Evolutionary conservation across 352 stramenopile genomes (phyloP), one percentile per base, ranked within the genome.

Genomic region (Globisporangium splendens): DNA sequence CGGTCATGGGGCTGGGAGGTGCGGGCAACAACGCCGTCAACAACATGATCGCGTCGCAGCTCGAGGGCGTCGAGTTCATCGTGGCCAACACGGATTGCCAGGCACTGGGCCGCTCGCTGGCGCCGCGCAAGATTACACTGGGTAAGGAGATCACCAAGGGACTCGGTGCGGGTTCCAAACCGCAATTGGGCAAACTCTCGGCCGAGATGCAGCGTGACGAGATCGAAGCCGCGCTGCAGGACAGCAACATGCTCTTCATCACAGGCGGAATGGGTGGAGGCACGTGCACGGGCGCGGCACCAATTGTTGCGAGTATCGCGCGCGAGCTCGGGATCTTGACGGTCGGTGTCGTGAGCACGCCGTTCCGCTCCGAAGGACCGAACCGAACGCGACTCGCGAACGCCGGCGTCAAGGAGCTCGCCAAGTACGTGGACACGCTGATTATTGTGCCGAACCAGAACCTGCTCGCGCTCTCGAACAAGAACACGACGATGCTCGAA

Each of bases 391-490:
- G 86, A n/a, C 80, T 98, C 57, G 95, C 95, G 11, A 86, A 97
- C 62, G 86, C 83, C 43, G 95, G 90, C 13, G 93, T 98, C 46
- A 88, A 96, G 65, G 83, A 96, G 53, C 78, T 99, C 44, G 73
- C 91, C 46, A 85, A 97, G 61, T 88, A 87, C 51, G 94, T 98
- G 11, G 96, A 99, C 71, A 98, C 96, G 35, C 57, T 99, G 18
- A 98, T 99, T 67, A 83, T 98, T 14, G 93, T 99, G 51, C 94
- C 93, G 24, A 99, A 99, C 73, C 92, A 99, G 74, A 98, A 98
- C 68, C 72, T 99, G 18, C 66, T 98, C 63, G 77, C 84, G 47
- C 90, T 98, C 44, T 93, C 96, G 8, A 95, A 91, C 56, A 93
- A 96, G 56, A 92, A 90, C 63, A 98, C 93, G 42, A 96, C 92